Evolutionary conservation across 1,284 basidiomycete species (phyloP).

Genomic region (Malassezia dermatis): DNA sequence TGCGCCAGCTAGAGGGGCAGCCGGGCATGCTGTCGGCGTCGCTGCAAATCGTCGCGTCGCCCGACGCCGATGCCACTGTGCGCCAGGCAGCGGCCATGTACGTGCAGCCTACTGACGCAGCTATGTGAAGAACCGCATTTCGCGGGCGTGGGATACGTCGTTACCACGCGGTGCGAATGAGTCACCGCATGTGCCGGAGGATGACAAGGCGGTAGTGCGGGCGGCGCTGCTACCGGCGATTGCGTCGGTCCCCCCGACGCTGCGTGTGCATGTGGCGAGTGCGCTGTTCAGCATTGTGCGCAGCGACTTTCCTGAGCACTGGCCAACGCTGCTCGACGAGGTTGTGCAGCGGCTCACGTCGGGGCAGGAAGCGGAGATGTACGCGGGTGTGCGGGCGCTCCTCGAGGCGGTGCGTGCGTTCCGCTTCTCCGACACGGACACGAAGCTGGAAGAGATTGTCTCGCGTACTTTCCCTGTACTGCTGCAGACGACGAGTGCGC

Average conservation of each 20-base stretch:
- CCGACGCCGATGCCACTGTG: conserved; percentile 28
- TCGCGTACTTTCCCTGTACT: conserved; percentile 35
- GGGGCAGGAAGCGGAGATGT: conserved; percentile 25
- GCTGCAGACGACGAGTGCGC: conserved; percentile 24
- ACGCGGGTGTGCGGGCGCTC: conserved; percentile 38
- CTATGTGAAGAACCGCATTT: conserved; percentile 45
- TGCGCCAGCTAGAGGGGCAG: conserved; percentile 37
- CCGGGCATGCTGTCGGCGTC: conserved; percentile 42
- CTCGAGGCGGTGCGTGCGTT: conserved; percentile 41
- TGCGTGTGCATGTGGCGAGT: conserved; percentile 34
- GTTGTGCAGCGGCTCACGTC: conserved; percentile 31
- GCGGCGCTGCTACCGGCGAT: conserved; percentile 29
- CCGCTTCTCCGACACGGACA: conserved; percentile 34
- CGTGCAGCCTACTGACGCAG: conserved; percentile 9
- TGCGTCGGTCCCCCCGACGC: conserved; percentile 23
- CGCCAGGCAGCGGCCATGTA: conserved; percentile 42
- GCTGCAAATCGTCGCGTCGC: conserved; percentile 32
- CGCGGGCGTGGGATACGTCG: conserved; percentile 32
- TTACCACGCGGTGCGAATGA: conserved; percentile 14
- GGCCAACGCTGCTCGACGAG: conserved; percentile 40
- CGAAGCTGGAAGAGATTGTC: conserved; percentile 36
- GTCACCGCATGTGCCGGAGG: conserved; percentile 20
- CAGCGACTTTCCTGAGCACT: conserved; percentile 36
- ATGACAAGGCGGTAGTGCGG: conserved; percentile 31
- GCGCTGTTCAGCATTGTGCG: conserved; percentile 31